These are phyloP conservation scores for Colletotrichum lupini DNA, from an alignment of 2,329 filamentous ascomycete genomes.

Conservation along the genomic window DNA sequence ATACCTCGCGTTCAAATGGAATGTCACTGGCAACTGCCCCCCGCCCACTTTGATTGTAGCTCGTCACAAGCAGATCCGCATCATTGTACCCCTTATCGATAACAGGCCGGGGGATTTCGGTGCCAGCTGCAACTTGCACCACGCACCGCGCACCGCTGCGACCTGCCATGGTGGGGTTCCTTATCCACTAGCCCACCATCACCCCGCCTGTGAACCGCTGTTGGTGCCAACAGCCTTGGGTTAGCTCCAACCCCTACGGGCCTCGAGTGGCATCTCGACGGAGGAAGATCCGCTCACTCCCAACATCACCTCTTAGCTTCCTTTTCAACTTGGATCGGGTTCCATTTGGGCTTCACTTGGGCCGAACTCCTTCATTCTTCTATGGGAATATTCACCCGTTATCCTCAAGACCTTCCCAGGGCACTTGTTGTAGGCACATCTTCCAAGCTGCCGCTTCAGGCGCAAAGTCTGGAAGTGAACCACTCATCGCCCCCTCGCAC, in stretches of 20 bases:
- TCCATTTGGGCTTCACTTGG: neutral
- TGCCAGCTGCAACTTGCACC: constrained; percentile 5
- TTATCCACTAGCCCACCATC: constrained; percentile 6
- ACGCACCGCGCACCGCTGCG: neutral
- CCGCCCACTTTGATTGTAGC: constrained; percentile 19
- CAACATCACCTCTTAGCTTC: constrained; percentile 26
- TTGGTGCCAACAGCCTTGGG: constrained; percentile 8
- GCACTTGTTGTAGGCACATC: neutral
- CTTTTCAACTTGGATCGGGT: neutral
- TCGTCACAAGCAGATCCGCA: neutral
- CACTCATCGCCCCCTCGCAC: neutral
- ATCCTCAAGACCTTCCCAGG: neutral
- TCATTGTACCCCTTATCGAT: constrained; percentile 33
- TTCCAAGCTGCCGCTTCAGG: neutral
- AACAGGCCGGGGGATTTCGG: constrained; percentile 23
- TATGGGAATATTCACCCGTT: no score
- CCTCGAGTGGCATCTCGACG: constrained; percentile 15
- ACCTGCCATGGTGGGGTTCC: constrained; percentile 2
- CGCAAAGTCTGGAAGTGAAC: constrained; percentile 3
- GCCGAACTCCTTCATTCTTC: neutral
- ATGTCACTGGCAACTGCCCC: constrained; percentile 31
- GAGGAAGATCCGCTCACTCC: constrained; percentile 23
- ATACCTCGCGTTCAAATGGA: constrained; percentile 13
- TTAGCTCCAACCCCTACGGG: neutral
- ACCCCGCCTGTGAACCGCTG: constrained; percentile 19